phyloP scores from a whole-genome alignment of 2,329 filamentous ascomycete species.

The Fusarium praegraminearum region DNA sequence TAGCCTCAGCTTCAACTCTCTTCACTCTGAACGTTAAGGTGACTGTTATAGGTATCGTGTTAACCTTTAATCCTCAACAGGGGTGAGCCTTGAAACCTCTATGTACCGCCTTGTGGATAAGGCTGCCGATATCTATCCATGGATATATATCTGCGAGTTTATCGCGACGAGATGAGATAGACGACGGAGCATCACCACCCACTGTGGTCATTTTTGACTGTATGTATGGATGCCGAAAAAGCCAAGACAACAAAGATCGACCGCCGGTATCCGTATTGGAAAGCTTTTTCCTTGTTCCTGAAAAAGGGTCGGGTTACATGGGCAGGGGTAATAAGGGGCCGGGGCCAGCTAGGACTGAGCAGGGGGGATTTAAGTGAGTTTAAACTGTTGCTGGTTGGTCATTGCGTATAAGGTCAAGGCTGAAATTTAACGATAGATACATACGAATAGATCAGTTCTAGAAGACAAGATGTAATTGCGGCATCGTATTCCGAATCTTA shows the following conservation, averaged over 20 bases:
- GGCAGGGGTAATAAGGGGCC: conserved; percentile 33
- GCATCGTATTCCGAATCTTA: background rate
- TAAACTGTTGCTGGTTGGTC: conserved; percentile 13
- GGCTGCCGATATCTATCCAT: background rate
- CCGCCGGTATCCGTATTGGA: conserved; percentile 14
- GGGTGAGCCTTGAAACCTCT: conserved; percentile 15
- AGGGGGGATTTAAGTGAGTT: conserved; percentile 12
- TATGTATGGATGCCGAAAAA: conserved; percentile 4
- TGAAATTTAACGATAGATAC: background rate
- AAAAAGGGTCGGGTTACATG: conserved; percentile 27
- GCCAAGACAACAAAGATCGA: conserved; percentile 18
- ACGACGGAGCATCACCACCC: background rate
- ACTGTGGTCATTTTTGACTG: background rate
- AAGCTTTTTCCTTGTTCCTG: conserved; percentile 32
- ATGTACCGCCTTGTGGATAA: background rate
- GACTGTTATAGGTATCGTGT: background rate
- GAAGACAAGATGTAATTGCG: background rate
- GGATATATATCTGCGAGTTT: background rate
- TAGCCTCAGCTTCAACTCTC: background rate
- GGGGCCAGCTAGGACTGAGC: conserved; percentile 19
- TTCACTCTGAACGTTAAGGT: conserved; percentile 4
- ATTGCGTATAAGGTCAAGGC: conserved; percentile 6
- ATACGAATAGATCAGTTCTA: background rate
- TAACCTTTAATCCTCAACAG: conserved; percentile 1
- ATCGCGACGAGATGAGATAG: background rate